Conservation (phyloP, 1,284 basidiomycete species). For the Ceratobasidium papillatum region DNA sequence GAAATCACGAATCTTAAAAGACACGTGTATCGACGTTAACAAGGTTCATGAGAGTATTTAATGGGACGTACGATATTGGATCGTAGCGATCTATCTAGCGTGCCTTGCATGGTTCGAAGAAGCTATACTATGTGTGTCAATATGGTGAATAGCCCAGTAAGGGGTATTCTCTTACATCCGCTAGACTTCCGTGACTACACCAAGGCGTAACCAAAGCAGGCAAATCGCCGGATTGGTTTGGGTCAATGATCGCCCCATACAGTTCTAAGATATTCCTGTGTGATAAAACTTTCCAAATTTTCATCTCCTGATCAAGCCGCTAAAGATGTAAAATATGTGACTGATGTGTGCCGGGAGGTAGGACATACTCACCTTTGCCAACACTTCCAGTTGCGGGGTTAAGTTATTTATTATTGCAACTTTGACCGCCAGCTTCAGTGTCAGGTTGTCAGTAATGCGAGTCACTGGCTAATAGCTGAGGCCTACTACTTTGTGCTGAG, state of each 20-base stretch:
- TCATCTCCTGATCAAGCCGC: not conserved
- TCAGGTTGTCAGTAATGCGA: not conserved
- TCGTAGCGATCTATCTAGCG: not conserved
- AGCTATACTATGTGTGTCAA: not conserved
- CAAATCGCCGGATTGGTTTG: not conserved
- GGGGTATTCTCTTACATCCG: slow-evolving; percentile 5
- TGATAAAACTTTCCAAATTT: not conserved
- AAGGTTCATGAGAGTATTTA: not conserved
- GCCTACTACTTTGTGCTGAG: not conserved
- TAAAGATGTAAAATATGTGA: not conserved
- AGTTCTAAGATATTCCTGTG: slow-evolving; percentile 13
- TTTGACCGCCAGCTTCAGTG: slow-evolving; percentile 1
- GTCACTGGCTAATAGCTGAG: not conserved
- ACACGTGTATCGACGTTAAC: not conserved
- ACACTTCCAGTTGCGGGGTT: not conserved
- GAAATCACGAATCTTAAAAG: not conserved
- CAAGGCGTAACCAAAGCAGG: slow-evolving; percentile 1
- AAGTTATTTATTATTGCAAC: not conserved
- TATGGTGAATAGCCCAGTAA: not conserved
- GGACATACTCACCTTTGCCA: not conserved
- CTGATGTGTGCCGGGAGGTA: not conserved
- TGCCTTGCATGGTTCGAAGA: not conserved
- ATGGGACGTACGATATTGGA: not conserved
- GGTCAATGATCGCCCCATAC: not conserved
- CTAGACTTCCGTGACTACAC: slow-evolving; percentile 1